These are phyloP conservation scores for Andalucia godoyi DNA, from an alignment of 78 protist genomes.

Conservation along the genomic window DNA sequence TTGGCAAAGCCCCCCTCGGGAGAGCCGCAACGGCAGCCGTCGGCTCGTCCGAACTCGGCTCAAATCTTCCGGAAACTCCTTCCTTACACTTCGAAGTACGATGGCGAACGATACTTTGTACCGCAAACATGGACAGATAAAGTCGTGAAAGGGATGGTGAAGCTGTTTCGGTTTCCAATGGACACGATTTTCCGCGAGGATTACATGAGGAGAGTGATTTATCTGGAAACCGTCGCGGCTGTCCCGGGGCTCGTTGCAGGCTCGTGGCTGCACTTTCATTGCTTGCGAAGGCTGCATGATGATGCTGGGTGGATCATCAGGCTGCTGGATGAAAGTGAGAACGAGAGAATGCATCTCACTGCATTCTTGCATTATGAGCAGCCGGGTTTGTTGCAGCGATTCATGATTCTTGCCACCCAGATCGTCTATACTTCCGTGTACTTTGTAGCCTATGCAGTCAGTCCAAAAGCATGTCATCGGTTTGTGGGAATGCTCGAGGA, in stretches of 20 bases:
- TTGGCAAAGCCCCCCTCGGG: no score
- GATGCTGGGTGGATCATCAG: slow-evolving; percentile 56
- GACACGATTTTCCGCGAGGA: no score
- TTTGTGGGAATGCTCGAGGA: slow-evolving; percentile 78
- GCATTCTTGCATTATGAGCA: slow-evolving; percentile 25
- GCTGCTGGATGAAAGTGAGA: slow-evolving; percentile 66
- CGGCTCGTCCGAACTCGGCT: no score
- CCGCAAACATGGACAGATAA: no score
- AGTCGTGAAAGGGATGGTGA: no score
- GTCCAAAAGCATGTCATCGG: slow-evolving; percentile 53
- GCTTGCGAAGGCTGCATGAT: slow-evolving; percentile 60
- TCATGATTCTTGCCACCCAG: slow-evolving; percentile 28
- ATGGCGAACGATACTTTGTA: no score
- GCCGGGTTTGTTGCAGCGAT: slow-evolving; percentile 11
- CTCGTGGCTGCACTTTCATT: slow-evolving; percentile 50
- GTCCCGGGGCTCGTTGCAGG: slow-evolving; percentile 77
- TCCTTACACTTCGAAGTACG: no score
- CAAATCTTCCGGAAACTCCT: no score
- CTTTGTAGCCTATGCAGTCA: slow-evolving; percentile 13
- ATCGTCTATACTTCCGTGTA: slow-evolving; percentile 22
- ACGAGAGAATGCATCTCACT: slow-evolving; percentile 84
- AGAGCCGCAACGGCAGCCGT: no score
- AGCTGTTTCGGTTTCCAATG: no score
- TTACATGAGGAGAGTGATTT: no score
- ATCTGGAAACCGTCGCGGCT: slow-evolving; percentile 61